phyloP scores from a whole-genome alignment of 2,329 filamentous ascomycete species.

The Aspergillus costaricaensis region DNA sequence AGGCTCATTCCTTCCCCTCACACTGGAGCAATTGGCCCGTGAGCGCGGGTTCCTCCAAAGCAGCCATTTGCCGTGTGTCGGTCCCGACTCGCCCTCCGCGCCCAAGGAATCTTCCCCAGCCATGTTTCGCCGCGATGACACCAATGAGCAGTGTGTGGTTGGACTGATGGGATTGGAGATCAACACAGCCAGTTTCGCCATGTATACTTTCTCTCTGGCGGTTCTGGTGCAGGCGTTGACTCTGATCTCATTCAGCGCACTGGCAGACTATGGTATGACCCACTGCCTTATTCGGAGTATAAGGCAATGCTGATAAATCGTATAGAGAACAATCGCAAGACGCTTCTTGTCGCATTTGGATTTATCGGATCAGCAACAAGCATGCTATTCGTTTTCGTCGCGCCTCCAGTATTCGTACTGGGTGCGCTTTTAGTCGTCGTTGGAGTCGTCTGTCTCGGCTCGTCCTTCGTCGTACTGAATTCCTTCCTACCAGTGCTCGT shows the following conservation, averaged over 20 bases:
- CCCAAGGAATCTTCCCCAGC: conserved; percentile 19
- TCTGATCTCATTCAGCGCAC: conserved; percentile 66
- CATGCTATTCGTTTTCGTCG: conserved; percentile 82
- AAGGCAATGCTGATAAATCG: neutral
- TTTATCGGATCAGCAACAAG: conserved; percentile 75
- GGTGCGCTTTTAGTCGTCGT: conserved; percentile 79
- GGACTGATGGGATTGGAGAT: conserved; percentile 34
- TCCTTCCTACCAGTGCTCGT: conserved; percentile 88
- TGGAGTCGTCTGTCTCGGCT: conserved; percentile 85
- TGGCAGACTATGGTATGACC: conserved; percentile 74
- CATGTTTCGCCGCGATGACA: conserved; percentile 23
- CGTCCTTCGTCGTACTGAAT: conserved; percentile 88
- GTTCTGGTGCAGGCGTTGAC: conserved; percentile 82
- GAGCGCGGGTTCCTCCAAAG: conserved; percentile 80
- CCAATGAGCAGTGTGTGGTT: conserved; percentile 36
- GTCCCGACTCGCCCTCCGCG: conserved; percentile 25
- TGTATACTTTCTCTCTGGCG: conserved; percentile 79
- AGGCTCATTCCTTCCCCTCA: conserved; percentile 90
- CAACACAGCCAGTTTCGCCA: conserved; percentile 45
- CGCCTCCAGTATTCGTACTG: conserved; percentile 72
- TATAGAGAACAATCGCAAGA: conserved; percentile 66
- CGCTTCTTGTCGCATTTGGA: conserved; percentile 75
- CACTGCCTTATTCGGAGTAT: neutral
- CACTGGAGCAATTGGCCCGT: conserved; percentile 85
- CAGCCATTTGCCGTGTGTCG: conserved; percentile 35